Percentiles rank a stretch among this genome's conserved stretches.
These are phyloP conservation scores for Fusarium sp. DNA, from an alignment of 2,329 filamentous ascomycete genomes.

Conservation along the genomic window DNA sequence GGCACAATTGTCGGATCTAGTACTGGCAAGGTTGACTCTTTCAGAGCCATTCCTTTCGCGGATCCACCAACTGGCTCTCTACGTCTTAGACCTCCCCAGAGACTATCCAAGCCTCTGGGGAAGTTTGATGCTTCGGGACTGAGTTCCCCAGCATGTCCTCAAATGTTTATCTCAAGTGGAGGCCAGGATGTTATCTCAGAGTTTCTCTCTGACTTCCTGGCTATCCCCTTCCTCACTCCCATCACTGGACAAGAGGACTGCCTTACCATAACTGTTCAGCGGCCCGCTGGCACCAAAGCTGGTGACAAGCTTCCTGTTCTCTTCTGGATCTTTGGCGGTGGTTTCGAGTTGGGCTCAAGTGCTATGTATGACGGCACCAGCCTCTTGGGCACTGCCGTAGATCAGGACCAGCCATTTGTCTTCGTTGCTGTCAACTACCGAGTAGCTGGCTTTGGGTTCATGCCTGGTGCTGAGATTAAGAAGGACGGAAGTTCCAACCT, in stretches of 20 bases:
- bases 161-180: slow-evolving; percentile 72
- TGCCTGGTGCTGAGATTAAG: slow-evolving; percentile 76
- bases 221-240: slow-evolving; percentile 68
- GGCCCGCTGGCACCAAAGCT: slow-evolving; percentile 67
- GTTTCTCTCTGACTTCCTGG: slow-evolving; percentile 63
- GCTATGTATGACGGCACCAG: slow-evolving; percentile 65
- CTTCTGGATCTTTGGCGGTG: slow-evolving; percentile 79
- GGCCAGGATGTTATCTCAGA: slow-evolving; percentile 55
- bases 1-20: slow-evolving; percentile 67
- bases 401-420: slow-evolving; percentile 68
- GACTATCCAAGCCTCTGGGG: slow-evolving; percentile 67
- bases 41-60: slow-evolving; percentile 81
- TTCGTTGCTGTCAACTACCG: slow-evolving; percentile 85
- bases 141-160: slow-evolving; percentile 73
- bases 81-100: slow-evolving; percentile 76
- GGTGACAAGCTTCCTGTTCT: slow-evolving; percentile 72
- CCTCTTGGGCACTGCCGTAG: slow-evolving; percentile 60
- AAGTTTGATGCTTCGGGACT: slow-evolving; percentile 69
- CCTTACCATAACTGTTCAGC: slow-evolving; percentile 69
- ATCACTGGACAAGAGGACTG: slow-evolving; percentile 73
- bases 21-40: slow-evolving; percentile 70
- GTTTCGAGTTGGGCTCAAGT: slow-evolving; percentile 67
- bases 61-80: slow-evolving; percentile 74
- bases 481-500: slow-evolving; percentile 76
- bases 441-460: slow-evolving; percentile 78